Evolutionary conservation across 257 asterid genomes (phyloP).

Genomic region (Salvia miltiorrhiza): DNA sequence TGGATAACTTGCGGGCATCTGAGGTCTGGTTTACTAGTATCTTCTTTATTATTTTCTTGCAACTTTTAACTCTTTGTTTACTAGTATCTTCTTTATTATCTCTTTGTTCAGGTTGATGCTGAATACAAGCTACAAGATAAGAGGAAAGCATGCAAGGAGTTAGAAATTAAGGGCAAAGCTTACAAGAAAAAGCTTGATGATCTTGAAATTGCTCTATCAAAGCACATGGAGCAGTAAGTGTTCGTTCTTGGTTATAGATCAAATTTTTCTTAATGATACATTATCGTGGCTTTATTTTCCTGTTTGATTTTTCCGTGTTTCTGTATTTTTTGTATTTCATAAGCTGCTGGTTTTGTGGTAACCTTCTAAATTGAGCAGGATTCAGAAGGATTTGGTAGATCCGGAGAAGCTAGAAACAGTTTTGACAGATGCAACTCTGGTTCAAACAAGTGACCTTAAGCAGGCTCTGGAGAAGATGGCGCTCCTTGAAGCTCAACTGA

Average conservation of each 20-base stretch:
- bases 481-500: slow-evolving; percentile 88
- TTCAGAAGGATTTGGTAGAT: slow-evolving; percentile 87
- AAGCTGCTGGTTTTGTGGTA: neutral
- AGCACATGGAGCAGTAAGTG: slow-evolving; percentile 92
- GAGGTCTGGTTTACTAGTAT: slow-evolving; percentile 49
- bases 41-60: neutral
- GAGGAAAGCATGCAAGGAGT: slow-evolving; percentile 68
- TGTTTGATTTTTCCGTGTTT: neutral
- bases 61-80: neutral
- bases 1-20: slow-evolving; percentile 81
- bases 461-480: slow-evolving; percentile 81
- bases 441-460: slow-evolving; percentile 55
- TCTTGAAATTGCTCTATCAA: slow-evolving; percentile 58
- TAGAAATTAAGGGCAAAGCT: slow-evolving; percentile 70
- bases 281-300: neutral
- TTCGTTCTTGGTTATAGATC: slow-evolving; percentile 6
- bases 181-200: slow-evolving; percentile 79
- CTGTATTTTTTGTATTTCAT: neutral
- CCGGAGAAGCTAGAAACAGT: slow-evolving; percentile 75
- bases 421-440: slow-evolving; percentile 58
- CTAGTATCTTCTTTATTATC: neutral
- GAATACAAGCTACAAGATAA: slow-evolving; percentile 92
- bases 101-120: slow-evolving; percentile 95
- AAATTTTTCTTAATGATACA: neutral
- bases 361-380: slow-evolving; percentile 41